These are phyloP conservation scores for Verticillium tricorpus DNA, from an alignment of 2,329 filamentous ascomycete species.

Conservation along the genomic window DNA sequence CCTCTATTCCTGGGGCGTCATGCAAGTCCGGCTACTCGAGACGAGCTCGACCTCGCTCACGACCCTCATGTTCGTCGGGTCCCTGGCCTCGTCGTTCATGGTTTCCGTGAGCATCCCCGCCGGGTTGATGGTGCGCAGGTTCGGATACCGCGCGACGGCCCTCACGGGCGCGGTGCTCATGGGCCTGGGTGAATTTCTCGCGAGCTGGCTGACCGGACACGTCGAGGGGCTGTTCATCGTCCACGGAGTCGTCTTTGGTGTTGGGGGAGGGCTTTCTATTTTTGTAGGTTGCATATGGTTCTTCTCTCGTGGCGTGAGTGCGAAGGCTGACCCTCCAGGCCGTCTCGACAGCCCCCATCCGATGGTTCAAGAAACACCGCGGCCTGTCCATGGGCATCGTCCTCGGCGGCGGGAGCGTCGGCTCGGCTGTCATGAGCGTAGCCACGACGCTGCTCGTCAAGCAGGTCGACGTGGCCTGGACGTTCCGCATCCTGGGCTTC, in stretches of 20 bases:
- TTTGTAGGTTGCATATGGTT: conserved; percentile 14
- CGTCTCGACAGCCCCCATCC: conserved; percentile 19
- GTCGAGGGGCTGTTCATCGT: conserved; percentile 18
- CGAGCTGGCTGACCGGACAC: conserved; percentile 17
- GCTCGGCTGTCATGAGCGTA: conserved; percentile 21
- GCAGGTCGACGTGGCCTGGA: conserved; percentile 19
- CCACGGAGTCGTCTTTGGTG: conserved; percentile 19
- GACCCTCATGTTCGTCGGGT: conserved; percentile 21
- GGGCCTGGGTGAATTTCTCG: conserved; percentile 20
- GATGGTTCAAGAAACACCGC: conserved; percentile 19
- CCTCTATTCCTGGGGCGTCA: conserved; percentile 22
- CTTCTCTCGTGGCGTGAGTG: too few species aligned
- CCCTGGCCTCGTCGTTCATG: conserved; percentile 22
- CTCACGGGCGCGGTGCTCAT: conserved; percentile 18
- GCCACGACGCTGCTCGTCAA: conserved; percentile 16
- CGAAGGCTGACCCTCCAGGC: conserved; percentile 12
- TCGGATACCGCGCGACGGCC: conserved; percentile 17
- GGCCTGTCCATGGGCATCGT: conserved; percentile 22
- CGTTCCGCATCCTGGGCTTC: conserved; percentile 20
- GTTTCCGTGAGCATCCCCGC: conserved; percentile 19
- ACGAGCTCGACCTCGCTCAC: conserved; percentile 16
- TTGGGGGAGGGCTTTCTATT: conserved; percentile 19
- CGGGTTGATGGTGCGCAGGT: conserved; percentile 15
- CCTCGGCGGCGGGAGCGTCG: conserved; percentile 20
- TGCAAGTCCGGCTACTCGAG: conserved; percentile 19